Conservation (phyloP, 371 early-diverging fungal genomes). For the Mortierella sp. region DNA sequence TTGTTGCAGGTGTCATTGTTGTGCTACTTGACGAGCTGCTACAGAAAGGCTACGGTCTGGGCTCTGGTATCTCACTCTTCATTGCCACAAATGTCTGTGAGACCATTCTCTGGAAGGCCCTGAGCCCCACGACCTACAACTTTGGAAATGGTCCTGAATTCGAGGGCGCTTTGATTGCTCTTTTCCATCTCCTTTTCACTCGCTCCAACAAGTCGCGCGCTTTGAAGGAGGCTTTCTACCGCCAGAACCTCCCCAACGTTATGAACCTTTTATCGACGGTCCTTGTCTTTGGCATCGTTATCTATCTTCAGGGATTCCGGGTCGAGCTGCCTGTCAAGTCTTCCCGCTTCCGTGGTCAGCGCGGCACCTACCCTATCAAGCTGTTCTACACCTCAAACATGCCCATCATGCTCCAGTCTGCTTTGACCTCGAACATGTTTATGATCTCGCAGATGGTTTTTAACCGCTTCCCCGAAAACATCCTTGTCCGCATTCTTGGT, state of each 20-base stretch:
- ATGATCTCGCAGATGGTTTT: slow-evolving; percentile 97
- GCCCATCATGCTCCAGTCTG: slow-evolving; percentile 99
- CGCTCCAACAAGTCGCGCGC: slow-evolving; percentile 98
- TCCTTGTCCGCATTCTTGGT: slow-evolving; percentile 95
- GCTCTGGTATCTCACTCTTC: slow-evolving; percentile 99
- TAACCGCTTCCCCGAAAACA: slow-evolving; percentile 94
- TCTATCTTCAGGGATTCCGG: slow-evolving; percentile 99
- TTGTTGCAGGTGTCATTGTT: slow-evolving; percentile 97
- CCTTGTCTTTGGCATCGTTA: slow-evolving; percentile 94
- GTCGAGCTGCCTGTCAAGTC: slow-evolving; percentile 99
- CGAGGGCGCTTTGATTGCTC: slow-evolving; percentile 97
- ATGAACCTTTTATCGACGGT: slow-evolving; percentile 94
- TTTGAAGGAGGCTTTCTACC: slow-evolving; percentile 98
- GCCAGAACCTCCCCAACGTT: slow-evolving; percentile 97
- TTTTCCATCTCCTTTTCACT: slow-evolving; percentile 96
- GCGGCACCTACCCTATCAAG: slow-evolving; percentile 98
- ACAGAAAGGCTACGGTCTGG: slow-evolving; percentile 99
- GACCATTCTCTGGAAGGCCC: slow-evolving; percentile 99
- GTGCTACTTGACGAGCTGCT: slow-evolving; percentile 99
- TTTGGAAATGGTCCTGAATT: slow-evolving; percentile 99
- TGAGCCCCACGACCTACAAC: slow-evolving; percentile 97
- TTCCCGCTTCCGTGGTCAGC: slow-evolving; percentile 95
- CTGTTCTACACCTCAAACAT: slow-evolving; percentile 99
- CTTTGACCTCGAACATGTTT: slow-evolving; percentile 95
- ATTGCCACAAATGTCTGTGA: slow-evolving; percentile 99